These are phyloP conservation scores for Raffaelea ambrosiae DNA, from an alignment of 2,329 filamentous ascomycete species.

Conservation along the genomic window DNA sequence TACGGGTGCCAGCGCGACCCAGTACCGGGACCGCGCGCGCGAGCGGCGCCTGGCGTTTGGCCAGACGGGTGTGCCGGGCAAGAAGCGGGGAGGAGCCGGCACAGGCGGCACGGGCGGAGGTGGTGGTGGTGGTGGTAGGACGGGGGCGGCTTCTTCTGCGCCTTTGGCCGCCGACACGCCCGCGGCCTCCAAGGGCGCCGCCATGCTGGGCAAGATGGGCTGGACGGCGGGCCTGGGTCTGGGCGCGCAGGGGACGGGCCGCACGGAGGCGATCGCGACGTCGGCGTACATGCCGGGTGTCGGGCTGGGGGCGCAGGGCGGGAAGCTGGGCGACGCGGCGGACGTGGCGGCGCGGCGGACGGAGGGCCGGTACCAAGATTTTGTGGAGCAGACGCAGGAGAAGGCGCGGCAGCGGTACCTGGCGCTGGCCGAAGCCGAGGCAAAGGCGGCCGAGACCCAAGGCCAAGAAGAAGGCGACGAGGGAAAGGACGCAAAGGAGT, in stretches of 20 bases:
- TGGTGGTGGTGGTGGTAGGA: not conserved
- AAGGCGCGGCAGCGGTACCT: constrained; percentile 53
- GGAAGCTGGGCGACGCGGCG: constrained; percentile 60
- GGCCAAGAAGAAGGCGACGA: not conserved
- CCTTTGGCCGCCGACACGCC: constrained; percentile 1
- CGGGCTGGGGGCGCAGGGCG: constrained; percentile 59
- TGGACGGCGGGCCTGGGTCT: constrained; percentile 59
- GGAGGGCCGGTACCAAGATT: constrained; percentile 45
- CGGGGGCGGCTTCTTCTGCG: constrained; percentile 14
- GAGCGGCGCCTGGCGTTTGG: constrained; percentile 56
- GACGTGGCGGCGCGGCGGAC: constrained; percentile 56
- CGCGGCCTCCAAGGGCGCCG: constrained; percentile 52
- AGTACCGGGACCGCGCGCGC: constrained; percentile 59
- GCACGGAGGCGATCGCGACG: constrained; percentile 55
- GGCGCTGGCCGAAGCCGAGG: constrained; percentile 5
- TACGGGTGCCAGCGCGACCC: no score
- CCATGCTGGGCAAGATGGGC: constrained; percentile 64
- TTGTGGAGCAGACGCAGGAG: constrained; percentile 56
- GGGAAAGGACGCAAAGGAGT: no score
- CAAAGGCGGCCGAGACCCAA: not conserved
- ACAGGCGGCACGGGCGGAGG: no score
- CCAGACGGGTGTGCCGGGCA: constrained; percentile 46
- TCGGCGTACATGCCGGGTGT: constrained; percentile 60
- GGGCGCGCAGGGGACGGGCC: constrained; percentile 53
- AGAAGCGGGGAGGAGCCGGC: constrained; percentile 20